phyloP scores from a whole-genome alignment of 73 alveolate species.

The Paramecium octaurelia region DNA sequence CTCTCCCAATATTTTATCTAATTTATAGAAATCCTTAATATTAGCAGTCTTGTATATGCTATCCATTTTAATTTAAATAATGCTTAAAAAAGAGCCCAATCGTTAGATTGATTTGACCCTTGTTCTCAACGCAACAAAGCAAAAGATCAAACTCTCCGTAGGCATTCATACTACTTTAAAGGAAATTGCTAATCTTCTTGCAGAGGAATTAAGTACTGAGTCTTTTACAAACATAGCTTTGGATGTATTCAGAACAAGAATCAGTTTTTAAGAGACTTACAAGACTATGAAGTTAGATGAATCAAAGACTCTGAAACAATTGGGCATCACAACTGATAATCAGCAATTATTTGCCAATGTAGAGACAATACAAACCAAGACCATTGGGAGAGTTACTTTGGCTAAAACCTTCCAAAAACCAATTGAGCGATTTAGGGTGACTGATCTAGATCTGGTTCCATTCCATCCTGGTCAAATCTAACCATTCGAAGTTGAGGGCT shows the following conservation, averaged over 20 bases:
- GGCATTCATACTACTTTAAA: conserved; percentile 38
- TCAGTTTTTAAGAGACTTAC: not conserved
- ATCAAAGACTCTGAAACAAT: not conserved
- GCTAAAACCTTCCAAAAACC: not conserved
- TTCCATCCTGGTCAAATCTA: not conserved
- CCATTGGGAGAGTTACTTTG: not conserved
- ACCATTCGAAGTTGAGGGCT: conserved; percentile 27
- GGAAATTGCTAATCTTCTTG: not conserved
- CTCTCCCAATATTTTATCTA: conserved; percentile 58
- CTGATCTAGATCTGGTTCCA: conserved; percentile 24
- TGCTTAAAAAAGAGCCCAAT: conserved; percentile 39
- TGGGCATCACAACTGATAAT: not conserved
- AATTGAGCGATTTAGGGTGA: not conserved
- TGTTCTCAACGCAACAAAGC: conserved; percentile 15
- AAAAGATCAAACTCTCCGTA: not conserved
- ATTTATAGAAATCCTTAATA: conserved; percentile 49
- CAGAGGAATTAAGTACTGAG: not conserved
- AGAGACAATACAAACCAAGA: not conserved
- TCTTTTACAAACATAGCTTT: not conserved
- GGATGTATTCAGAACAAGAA: conserved; percentile 37
- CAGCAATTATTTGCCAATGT: not conserved
- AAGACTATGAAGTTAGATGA: not conserved
- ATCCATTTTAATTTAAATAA: conserved; percentile 26
- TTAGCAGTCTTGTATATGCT: conserved; percentile 32
- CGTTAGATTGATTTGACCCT: conserved; percentile 10